Base-by-base conservation (phyloP, 306 rosid species). In the Abrus pulchellus region DNA sequence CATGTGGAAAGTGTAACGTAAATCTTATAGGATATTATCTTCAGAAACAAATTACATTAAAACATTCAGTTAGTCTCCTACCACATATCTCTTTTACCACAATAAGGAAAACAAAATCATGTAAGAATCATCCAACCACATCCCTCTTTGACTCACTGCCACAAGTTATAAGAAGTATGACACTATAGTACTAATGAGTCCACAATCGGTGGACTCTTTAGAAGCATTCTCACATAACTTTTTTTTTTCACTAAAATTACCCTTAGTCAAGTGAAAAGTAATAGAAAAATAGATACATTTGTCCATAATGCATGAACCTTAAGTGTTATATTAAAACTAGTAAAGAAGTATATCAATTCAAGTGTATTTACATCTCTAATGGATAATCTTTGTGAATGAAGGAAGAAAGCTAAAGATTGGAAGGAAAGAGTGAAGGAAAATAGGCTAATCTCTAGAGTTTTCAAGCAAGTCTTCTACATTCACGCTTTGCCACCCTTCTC, bases 41-140 rank as follows among this genome's bases (percentile, higher is more conserved):
- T 32, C 29, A 32, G 47, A 83, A 53, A 77, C 3, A 12, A 56
- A 77, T 49, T 76, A 60, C 64, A 70, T 61, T 48, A 10, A 48
- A 48, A 10, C 14, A 11, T 48, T 48, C 14, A 48, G 10, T 36
- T 3, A 11, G 54, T 11, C 14, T 48, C 10, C 14, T 48, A 48
- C 5, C 11, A 48, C 14, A 47, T 11, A 48, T 11, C 54, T 48
- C 54, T 48, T 48, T 48, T 11, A 48, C 54, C 54, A 48, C n/a
- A 48, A 4, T 48, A 48, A 48, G 54, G 14, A 48, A 48, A 36
- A 36, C 40, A 36, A 36, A 48, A 48, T 11, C 4, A 48, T 48
- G 14, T 11, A 48, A 48, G 54, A 48, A 48, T 2, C 54, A 48
- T 48, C 54, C 14, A 48, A 48, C 54, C 2, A 11, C 0, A 1